Evolutionary conservation across 1,139 yeast genomes (phyloP), one percentile per base, ranked within the genome.

Genomic region (Candida sp.): DNA sequence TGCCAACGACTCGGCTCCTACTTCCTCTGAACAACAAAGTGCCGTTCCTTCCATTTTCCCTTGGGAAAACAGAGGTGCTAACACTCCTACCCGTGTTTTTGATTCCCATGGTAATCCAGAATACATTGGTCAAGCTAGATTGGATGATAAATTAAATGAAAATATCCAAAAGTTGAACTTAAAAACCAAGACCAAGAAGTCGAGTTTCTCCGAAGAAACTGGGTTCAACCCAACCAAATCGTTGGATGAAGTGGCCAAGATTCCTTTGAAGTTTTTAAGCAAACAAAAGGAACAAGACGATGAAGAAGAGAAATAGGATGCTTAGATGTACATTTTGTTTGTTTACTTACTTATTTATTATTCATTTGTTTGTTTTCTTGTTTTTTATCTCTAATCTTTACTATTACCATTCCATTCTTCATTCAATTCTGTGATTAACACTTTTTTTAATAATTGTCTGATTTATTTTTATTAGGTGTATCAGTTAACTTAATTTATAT

Each of bases 1-100:
- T 15, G 35, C 38, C 35, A 45, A 30, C 35, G 19, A 12, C 23
- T 36, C 41, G 46, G 39, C 33, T 39, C 29, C 37, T 36, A 42
- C n/a, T 34, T 33, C 25, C 8, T 27, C 42, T 19, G 44, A 36
- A 21, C 44, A 42, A 15, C 55, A 56, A 36, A 55, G 52, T n/a
- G 35, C 43, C 4, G 41, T 52, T 5, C 56, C 64, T 44, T 64
- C 71, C 2, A 56, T 73, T n/a, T 73, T 73, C 61, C 79, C 79
- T 2, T 73, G 78, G 77, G 77, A 71, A 49, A 49, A 54, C n/a
- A 51, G 64, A 30, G 47, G 46, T 21, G 57, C 52, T 11, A 47
- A 44, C 58, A 52, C 48, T 50, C 63, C 64, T 57, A 50, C 54
- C 21, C 49, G 61, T 41, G 46, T 48, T n/a, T 55, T 55, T 41